These are phyloP conservation scores for Eimeria mitis DNA, from an alignment of 169 alveolate species.

Conservation along the genomic window DNA sequence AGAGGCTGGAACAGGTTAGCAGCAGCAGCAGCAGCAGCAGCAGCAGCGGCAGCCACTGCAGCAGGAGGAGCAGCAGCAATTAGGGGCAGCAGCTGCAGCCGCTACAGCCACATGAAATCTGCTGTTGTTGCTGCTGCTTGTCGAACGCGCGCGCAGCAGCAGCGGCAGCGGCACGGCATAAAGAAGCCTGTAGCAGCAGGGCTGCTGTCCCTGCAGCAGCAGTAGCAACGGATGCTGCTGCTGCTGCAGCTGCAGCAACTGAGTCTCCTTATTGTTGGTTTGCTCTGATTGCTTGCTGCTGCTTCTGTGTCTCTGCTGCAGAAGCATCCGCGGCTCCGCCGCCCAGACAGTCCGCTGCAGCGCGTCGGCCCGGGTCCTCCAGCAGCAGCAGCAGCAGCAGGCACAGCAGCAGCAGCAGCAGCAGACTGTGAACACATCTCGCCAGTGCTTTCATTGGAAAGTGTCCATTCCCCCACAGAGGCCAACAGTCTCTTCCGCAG, in stretches of 20 bases:
- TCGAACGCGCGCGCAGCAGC: not conserved
- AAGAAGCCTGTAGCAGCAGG: not conserved
- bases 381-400: not conserved
- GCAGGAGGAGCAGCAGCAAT: not conserved
- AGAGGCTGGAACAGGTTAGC: constrained; percentile 23
- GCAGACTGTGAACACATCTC: constrained; percentile 10
- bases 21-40: constrained; percentile 12
- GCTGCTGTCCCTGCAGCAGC: not conserved
- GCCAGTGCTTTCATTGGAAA: constrained; percentile 29
- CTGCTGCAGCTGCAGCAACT: constrained; percentile 15
- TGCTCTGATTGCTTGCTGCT: not conserved
- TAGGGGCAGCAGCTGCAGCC: not conserved
- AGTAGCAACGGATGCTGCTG: not conserved
- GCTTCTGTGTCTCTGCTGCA: constrained; percentile 14
- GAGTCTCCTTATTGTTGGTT: not conserved
- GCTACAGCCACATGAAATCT: not conserved
- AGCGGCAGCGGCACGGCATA: not conserved
- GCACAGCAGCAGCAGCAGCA: constrained; percentile 11
- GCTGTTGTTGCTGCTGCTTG: not conserved
- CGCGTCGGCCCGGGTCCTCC: not conserved
- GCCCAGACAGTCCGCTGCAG: constrained; percentile 54
- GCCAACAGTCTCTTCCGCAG: constrained; percentile 11
- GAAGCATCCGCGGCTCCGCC: constrained; percentile 29
- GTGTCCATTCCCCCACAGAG: constrained; percentile 39
- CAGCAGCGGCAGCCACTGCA: not conserved